Percentiles rank a stretch among this genome's conserved stretches.
These are phyloP conservation scores for Cucumis melo DNA, from an alignment of 306 rosid species.

Conservation along the genomic window DNA sequence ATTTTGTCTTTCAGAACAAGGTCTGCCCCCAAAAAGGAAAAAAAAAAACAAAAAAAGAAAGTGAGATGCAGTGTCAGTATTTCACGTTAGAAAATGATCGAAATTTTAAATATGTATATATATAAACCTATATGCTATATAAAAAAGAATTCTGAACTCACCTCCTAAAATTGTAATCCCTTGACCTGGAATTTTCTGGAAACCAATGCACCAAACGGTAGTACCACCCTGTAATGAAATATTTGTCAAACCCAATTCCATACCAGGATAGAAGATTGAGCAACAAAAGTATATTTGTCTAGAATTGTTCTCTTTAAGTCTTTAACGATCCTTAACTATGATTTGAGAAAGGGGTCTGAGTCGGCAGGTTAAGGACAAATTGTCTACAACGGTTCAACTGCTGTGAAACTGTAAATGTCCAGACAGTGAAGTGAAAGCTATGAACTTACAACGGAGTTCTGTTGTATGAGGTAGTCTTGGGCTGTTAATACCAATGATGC, in stretches of 20 bases:
- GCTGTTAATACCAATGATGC: slow-evolving; percentile 68
- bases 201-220: slow-evolving; percentile 87
- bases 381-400: background rate
- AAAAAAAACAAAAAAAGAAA: background rate
- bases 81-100: background rate
- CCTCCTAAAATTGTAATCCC: slow-evolving; percentile 88
- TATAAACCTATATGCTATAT: too few relatives aligned
- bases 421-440: background rate
- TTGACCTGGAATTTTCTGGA: slow-evolving; percentile 75
- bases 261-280: background rate
- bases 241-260: background rate
- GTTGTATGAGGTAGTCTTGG: slow-evolving; percentile 85
- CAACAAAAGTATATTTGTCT: background rate
- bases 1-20: slow-evolving; percentile 87
- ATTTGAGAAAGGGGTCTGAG: background rate
- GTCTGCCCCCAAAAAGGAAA: slow-evolving; percentile 30
- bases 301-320: background rate
- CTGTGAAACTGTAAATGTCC: background rate
- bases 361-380: background rate
- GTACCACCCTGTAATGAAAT: slow-evolving; percentile 40
- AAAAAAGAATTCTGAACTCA: slow-evolving; percentile 9
- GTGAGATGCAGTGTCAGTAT: slow-evolving; percentile 5
- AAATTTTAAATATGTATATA: background rate
- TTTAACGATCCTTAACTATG: background rate
- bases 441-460: slow-evolving; percentile 62